phyloP scores from a whole-genome alignment of 768 basidiomycete species.

The Auricularia heimuer region DNA sequence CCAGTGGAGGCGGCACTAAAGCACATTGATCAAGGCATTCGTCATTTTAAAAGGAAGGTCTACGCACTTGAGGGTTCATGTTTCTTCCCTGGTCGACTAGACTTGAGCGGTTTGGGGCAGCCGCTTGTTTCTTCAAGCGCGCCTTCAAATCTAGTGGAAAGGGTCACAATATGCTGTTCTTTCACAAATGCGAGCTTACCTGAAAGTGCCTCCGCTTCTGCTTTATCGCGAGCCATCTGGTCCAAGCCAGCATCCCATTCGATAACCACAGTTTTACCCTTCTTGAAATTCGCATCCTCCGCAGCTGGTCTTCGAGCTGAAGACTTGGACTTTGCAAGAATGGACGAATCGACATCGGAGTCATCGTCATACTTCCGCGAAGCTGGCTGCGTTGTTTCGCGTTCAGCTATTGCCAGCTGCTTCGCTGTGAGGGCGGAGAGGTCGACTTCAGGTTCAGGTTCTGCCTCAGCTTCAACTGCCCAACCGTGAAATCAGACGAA shows the following conservation, averaged over 20 bases:
- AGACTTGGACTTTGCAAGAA: neutral
- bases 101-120: neutral
- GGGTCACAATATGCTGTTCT: neutral
- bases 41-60: constrained; percentile 6
- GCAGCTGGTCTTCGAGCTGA: constrained; percentile 4
- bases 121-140: constrained; percentile 31
- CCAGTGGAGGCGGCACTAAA: constrained; percentile 47
- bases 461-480: constrained; percentile 8
- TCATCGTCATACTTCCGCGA: constrained; percentile 18
- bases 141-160: constrained; percentile 42
- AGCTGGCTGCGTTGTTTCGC: constrained; percentile 6
- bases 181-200: constrained; percentile 32
- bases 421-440: constrained; percentile 52
- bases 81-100: neutral
- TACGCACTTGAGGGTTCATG: neutral
- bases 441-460: constrained; percentile 64
- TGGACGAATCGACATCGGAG: constrained; percentile 36
- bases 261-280: constrained; percentile 55
- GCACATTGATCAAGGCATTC: neutral
- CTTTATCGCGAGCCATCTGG: constrained; percentile 57
- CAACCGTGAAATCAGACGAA: neutral
- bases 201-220: constrained; percentile 63
- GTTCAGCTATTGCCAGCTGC: constrained; percentile 3
- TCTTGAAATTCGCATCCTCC: constrained; percentile 27
- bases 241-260: constrained; percentile 63